phyloP scores from a whole-genome alignment of 441 rosid genomes.

The Pelargonium fulgidum region DNA sequence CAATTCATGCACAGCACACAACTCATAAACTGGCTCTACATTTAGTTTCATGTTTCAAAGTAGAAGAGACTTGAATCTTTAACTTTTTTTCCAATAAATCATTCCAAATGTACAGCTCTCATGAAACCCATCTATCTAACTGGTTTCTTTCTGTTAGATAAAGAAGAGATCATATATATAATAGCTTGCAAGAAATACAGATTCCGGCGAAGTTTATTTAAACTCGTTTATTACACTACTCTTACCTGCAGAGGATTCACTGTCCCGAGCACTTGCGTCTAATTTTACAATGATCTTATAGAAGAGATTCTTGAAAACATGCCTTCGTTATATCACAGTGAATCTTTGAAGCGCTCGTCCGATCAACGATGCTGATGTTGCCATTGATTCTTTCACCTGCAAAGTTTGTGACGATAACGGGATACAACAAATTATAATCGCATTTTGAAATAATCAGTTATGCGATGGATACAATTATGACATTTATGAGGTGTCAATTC shows the following conservation, averaged over 20 bases:
- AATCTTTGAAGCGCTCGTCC: constrained; percentile 50
- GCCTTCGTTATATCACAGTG: constrained; percentile 41
- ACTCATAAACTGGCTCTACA: neutral
- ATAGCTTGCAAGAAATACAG: constrained; percentile 8
- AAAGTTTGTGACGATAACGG: neutral
- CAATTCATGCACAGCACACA: neutral
- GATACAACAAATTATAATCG: neutral
- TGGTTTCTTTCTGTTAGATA: neutral
- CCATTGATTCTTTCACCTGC: constrained; percentile 50
- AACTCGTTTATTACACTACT: constrained; percentile 14
- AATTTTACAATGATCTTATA: neutral
- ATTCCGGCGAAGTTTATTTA: neutral
- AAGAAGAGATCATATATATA: neutral
- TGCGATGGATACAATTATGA: neutral
- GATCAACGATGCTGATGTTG: constrained; percentile 40
- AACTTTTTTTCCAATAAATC: neutral
- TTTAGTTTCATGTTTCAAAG: too few species aligned
- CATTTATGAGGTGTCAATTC: too few species aligned
- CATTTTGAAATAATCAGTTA: neutral
- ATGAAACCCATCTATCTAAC: neutral
- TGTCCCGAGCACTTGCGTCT: too few species aligned
- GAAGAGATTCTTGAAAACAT: constrained; percentile 12
- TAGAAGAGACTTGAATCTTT: neutral
- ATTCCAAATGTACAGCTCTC: neutral
- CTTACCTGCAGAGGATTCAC: constrained; percentile 1